phyloP scores from a whole-genome alignment of 2,329 filamentous ascomycete genomes.

The Ustulina deusta region DNA sequence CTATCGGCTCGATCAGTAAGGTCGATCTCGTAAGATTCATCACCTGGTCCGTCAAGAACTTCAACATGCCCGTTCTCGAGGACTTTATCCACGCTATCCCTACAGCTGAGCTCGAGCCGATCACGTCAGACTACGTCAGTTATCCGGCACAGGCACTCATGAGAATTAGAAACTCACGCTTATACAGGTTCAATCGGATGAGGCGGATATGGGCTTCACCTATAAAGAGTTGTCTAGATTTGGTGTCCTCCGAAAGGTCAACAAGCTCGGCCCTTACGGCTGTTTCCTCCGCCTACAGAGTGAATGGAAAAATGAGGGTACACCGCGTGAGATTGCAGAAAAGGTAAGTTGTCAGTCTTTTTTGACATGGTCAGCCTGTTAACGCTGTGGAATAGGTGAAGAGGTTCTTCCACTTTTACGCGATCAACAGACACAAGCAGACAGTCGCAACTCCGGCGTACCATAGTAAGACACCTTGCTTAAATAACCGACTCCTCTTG shows the following conservation, averaged over 20 bases:
- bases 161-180: neutral
- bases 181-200: constrained; percentile 14
- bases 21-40: neutral
- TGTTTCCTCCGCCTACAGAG: neutral
- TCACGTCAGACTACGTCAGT: constrained; percentile 12
- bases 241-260: constrained; percentile 37
- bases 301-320: neutral
- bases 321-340: neutral
- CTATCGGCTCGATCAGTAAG: neutral
- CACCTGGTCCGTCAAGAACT: neutral
- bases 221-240: constrained; percentile 60
- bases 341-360: neutral
- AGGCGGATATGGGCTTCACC: constrained; percentile 61
- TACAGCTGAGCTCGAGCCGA: constrained; percentile 61
- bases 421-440: constrained; percentile 3
- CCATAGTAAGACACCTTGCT: neutral
- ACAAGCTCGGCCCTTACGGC: neutral
- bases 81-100: constrained; percentile 72
- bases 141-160: neutral
- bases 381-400: neutral
- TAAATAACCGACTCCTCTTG: neutral
- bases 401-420: constrained; percentile 1
- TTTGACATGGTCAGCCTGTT: neutral
- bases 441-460: neutral
- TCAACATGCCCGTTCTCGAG: constrained; percentile 55